Percentiles rank a stretch among this genome's conserved stretches.
Evolutionary conservation across 768 basidiomycete species (phyloP).

Genomic region (Trametopsis cervina): DNA sequence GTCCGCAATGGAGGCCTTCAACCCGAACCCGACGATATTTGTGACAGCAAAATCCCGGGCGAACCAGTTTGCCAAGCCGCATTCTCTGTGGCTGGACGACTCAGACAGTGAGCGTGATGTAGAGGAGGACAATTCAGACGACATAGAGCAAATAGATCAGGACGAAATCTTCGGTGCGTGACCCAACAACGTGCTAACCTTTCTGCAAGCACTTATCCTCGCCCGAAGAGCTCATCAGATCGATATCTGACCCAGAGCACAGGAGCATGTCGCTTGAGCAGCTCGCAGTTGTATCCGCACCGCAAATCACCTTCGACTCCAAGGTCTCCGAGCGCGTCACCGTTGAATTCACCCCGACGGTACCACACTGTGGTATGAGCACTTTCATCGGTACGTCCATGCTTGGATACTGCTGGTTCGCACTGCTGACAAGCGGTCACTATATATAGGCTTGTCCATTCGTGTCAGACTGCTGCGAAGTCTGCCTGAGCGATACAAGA

Average conservation of each 20-base stretch:
- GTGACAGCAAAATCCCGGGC: constrained; percentile 42
- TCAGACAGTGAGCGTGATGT: background rate
- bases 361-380: constrained; percentile 97
- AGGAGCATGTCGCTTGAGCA: constrained; percentile 87
- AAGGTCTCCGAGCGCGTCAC: constrained; percentile 54
- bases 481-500: constrained; percentile 87
- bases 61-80: constrained; percentile 28
- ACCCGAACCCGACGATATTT: constrained; percentile 88
- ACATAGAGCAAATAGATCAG: constrained; percentile 73
- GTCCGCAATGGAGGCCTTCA: constrained; percentile 53
- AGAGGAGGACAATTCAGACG: constrained; percentile 18
- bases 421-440: background rate
- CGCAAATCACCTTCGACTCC: constrained; percentile 60
- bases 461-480: constrained; percentile 86
- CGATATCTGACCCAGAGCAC: constrained; percentile 94
- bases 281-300: constrained; percentile 87
- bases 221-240: constrained; percentile 89
- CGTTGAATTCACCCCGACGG: constrained; percentile 95
- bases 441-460: constrained; percentile 75
- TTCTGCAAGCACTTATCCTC: too few relatives aligned
- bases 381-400: constrained; percentile 77
- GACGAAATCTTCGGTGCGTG: constrained; percentile 85
- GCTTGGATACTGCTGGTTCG: background rate
- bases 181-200: too few relatives aligned
- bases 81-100: constrained; percentile 51